phyloP scores from a whole-genome alignment of 2,329 filamentous ascomycete species.

The Sclerotinia sclerotiorum region DNA sequence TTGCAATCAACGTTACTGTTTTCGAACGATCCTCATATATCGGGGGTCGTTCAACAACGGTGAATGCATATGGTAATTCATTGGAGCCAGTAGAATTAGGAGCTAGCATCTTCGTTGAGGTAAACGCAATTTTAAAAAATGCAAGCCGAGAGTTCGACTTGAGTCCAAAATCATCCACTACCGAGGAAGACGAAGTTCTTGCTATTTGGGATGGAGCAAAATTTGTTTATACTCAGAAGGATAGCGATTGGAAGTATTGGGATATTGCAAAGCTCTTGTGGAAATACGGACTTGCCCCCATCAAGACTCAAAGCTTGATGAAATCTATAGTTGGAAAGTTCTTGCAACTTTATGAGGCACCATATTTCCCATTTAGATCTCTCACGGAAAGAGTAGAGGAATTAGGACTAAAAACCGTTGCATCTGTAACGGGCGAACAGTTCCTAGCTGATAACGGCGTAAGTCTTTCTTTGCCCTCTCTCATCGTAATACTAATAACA shows the following conservation, averaged over 20 bases:
- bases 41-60: slow-evolving; percentile 84
- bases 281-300: slow-evolving; percentile 80
- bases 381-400: slow-evolving; percentile 67
- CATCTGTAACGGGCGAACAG: slow-evolving; percentile 70
- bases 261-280: slow-evolving; percentile 76
- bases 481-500: slow-evolving; percentile 24
- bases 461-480: slow-evolving; percentile 24
- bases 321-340: slow-evolving; percentile 71
- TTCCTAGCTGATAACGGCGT: slow-evolving; percentile 66
- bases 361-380: slow-evolving; percentile 80
- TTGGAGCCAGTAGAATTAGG: slow-evolving; percentile 76
- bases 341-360: slow-evolving; percentile 74
- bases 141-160: slow-evolving; percentile 73
- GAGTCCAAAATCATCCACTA: slow-evolving; percentile 49
- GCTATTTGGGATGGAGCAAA: slow-evolving; percentile 81
- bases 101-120: slow-evolving; percentile 84
- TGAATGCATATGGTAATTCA: slow-evolving; percentile 70
- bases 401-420: slow-evolving; percentile 65
- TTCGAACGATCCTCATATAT: slow-evolving; percentile 78
- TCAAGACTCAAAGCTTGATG: slow-evolving; percentile 71
- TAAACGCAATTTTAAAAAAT: slow-evolving; percentile 79
- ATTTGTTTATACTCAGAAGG: slow-evolving; percentile 68
- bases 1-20: slow-evolving; percentile 76
- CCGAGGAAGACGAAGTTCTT: slow-evolving; percentile 49
- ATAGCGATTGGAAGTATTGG: slow-evolving; percentile 70